phyloP scores from a whole-genome alignment of 1,139 yeast genomes.

The Geotrichum histeridarum region DNA sequence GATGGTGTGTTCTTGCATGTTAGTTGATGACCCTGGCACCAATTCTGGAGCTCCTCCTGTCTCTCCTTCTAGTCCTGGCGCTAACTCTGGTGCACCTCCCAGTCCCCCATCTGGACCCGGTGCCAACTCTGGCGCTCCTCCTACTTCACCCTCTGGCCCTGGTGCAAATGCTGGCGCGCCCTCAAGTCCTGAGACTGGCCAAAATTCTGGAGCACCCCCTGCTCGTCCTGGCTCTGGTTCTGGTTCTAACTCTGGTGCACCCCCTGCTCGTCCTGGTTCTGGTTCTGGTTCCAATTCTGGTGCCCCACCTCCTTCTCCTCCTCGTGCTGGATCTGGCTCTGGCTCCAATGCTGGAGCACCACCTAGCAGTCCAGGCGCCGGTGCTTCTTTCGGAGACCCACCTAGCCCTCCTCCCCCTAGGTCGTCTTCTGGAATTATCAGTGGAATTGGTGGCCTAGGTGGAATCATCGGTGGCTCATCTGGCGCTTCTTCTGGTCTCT shows the following conservation, averaged over 20 bases:
- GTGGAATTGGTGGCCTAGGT: no score
- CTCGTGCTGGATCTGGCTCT: background rate
- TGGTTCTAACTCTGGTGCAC: background rate
- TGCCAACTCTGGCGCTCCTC: no score
- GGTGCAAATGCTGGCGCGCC: no score
- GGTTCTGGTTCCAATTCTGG: background rate
- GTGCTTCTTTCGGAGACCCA: no score
- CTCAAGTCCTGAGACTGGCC: no score
- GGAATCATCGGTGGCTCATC: background rate
- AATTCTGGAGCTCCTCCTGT: background rate
- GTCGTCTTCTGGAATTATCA: no score
- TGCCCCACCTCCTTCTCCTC: background rate
- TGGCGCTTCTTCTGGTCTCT: background rate
- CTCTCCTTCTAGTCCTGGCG: background rate
- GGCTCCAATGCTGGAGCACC: no score
- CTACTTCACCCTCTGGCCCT: no score
- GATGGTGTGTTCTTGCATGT: background rate
- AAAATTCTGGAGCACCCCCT: no score
- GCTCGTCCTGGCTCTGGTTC: background rate
- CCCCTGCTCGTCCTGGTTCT: background rate
- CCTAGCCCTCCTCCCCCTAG: no score
- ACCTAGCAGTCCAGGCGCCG: no score
- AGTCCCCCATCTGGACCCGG: background rate
- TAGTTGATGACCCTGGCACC: background rate
- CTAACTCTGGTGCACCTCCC: background rate